Percentiles rank a stretch among this genome's conserved stretches.
Conservation (phyloP, 2,329 filamentous ascomycete genomes). For the Tolypocladium inflatum region DNA sequence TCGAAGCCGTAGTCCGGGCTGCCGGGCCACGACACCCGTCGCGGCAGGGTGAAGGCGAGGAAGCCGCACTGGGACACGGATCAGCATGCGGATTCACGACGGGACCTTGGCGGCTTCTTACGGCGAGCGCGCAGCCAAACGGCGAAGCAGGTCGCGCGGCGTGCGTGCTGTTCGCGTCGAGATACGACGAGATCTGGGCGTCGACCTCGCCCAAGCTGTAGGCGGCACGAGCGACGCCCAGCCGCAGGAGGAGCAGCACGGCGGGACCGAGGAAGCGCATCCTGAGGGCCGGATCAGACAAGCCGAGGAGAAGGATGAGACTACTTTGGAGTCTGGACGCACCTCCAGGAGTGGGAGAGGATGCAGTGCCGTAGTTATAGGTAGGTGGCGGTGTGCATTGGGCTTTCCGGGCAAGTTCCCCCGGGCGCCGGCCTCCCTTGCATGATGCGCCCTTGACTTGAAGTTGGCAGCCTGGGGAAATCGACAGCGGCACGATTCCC, state of each 20-base stretch:
- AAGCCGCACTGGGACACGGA: constrained; percentile 10
- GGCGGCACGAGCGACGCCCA: not conserved
- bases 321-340: not conserved
- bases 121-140: constrained; percentile 2
- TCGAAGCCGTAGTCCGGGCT: constrained; percentile 8
- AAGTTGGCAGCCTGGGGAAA: not conserved
- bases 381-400: not conserved
- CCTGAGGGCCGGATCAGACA: not conserved
- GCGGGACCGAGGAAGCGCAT: constrained; percentile 3
- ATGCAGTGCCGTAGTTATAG: not conserved
- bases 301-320: not conserved
- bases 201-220: constrained; percentile 5
- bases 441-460: no score
- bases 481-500: not conserved
- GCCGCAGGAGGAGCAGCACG: constrained; percentile 1
- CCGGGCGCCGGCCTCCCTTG: not conserved
- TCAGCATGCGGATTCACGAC: not conserved
- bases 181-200: constrained; percentile 6
- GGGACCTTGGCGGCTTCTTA: not conserved
- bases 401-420: not conserved
- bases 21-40: constrained; percentile 7
- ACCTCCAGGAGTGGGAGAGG: not conserved
- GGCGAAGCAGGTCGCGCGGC: not conserved
- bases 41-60: constrained; percentile 7
- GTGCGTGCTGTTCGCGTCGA: not conserved